Evolutionary conservation across 768 basidiomycete genomes (phyloP).

Genomic region (Mycena galericulata): DNA sequence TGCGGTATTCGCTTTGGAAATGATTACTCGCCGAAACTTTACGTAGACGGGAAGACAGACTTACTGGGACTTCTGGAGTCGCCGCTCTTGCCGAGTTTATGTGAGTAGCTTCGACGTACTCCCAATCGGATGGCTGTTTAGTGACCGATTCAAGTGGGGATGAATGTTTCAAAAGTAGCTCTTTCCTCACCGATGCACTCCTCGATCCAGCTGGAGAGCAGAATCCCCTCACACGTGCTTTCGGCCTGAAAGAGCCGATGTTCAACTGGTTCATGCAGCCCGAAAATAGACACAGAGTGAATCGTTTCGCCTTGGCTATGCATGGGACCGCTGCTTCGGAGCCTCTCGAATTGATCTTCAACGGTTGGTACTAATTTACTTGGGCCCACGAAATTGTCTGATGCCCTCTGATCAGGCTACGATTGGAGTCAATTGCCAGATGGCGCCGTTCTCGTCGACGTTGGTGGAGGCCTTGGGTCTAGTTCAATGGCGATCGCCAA

Average conservation of each 20-base stretch:
- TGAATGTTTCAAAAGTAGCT: conserved; percentile 1
- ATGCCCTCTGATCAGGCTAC: conserved; percentile 24
- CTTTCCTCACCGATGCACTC: not conserved
- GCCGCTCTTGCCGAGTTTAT: conserved; percentile 29
- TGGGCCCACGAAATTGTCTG: not conserved
- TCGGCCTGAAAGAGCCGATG: not conserved
- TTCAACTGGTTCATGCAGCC: conserved; percentile 18
- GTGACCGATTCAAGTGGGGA: conserved; percentile 36
- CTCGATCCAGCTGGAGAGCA: not conserved
- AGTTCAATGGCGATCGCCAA: not conserved
- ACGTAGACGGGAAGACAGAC: conserved; percentile 12
- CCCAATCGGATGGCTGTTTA: not conserved
- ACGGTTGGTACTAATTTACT: not conserved
- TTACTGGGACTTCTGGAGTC: conserved; percentile 24
- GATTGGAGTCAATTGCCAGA: conserved; percentile 33
- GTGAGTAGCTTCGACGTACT: conserved; percentile 1
- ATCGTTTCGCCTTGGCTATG: conserved; percentile 20
- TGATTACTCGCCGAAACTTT: not conserved
- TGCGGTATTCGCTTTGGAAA: conserved; percentile 22
- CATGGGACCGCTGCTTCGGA: conserved; percentile 23
- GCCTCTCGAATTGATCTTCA: conserved; percentile 16
- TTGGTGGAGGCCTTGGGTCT: conserved; percentile 2
- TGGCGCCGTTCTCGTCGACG: conserved; percentile 42
- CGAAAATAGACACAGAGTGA: not conserved
- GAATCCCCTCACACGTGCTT: conserved; percentile 1